A percentile compares a stretch with the other conserved stretches of the same genome.
Evolutionary conservation across 805 yeast genomes (phyloP).

Genomic region (Dipodascopsis tothii): DNA sequence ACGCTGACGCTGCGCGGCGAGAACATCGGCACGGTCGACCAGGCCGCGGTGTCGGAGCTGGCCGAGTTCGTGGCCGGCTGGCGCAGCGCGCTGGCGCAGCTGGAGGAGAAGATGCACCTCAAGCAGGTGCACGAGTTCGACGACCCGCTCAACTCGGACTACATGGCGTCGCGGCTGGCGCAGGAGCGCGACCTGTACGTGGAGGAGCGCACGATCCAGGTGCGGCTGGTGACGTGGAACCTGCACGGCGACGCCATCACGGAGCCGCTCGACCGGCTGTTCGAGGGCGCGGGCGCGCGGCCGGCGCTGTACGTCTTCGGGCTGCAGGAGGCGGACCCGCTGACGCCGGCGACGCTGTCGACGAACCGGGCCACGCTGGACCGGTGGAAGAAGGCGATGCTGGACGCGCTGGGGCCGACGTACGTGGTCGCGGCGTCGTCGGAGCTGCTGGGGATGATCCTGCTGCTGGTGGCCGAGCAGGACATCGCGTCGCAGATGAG

Average conservation of each 20-base stretch:
- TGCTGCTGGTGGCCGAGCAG: conserved; percentile 38
- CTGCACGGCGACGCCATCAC: conserved; percentile 27
- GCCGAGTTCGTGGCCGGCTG: conserved; percentile 30
- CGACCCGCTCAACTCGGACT: conserved; percentile 18
- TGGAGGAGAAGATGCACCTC: conserved; percentile 19
- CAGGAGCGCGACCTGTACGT: conserved; percentile 16
- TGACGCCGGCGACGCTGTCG: conserved; percentile 36
- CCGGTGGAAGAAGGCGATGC: conserved; percentile 23
- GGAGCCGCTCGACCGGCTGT: conserved; percentile 22
- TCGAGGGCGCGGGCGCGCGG: conserved; percentile 1
- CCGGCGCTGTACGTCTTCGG: conserved; percentile 31
- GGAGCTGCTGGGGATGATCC: conserved; percentile 48
- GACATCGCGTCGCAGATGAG: conserved; percentile 36
- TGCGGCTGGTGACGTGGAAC: conserved; percentile 30
- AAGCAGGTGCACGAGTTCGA: conserved; percentile 1
- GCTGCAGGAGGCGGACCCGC: conserved; percentile 46
- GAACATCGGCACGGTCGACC: conserved; percentile 10
- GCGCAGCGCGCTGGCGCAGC: conserved; percentile 26
- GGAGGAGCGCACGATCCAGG: conserved; percentile 19
- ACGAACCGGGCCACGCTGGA: conserved; percentile 31
- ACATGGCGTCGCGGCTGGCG: conserved; percentile 15
- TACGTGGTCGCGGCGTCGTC: conserved; percentile 38
- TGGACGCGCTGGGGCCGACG: conserved; percentile 24
- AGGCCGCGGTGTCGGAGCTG: conserved; percentile 11
- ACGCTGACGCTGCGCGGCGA: conserved; percentile 10